A percentile compares a stretch with the other conserved stretches of the same genome.
These are phyloP conservation scores for Populus simonii DNA, from an alignment of 345 rosid species.

Conservation along the genomic window DNA sequence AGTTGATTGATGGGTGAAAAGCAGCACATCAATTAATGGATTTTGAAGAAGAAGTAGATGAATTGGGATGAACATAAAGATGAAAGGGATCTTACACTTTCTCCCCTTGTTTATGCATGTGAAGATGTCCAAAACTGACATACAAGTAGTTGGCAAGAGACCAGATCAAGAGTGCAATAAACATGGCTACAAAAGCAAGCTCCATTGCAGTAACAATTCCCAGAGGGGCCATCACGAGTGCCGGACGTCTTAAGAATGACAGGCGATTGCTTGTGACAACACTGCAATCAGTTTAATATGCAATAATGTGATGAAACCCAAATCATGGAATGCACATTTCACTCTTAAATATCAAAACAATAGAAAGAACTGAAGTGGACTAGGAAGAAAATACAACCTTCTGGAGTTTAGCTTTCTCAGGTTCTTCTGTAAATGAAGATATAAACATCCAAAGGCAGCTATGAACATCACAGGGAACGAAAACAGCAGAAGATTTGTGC, in stretches of 20 bases:
- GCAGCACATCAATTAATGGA: not conserved
- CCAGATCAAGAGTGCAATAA: constrained; percentile 53
- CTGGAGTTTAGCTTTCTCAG: constrained; percentile 15
- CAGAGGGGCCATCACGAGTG: constrained; percentile 55
- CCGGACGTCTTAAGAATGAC: constrained; percentile 26
- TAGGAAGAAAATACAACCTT: constrained; percentile 15
- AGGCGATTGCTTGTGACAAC: not conserved
- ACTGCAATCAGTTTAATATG: not conserved
- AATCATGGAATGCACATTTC: not conserved
- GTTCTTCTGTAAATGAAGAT: constrained; percentile 52
- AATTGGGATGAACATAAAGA: not conserved
- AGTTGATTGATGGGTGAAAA: not conserved
- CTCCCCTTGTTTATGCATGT: constrained; percentile 28
- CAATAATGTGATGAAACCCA: not conserved
- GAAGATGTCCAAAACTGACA: constrained; percentile 48
- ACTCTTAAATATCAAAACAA: not conserved
- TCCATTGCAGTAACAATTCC: constrained; percentile 57
- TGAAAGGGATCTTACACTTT: constrained; percentile 30
- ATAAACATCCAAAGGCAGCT: constrained; percentile 52
- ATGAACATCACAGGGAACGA: constrained; percentile 60
- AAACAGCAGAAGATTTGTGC: constrained; percentile 54
- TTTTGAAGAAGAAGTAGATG: not conserved
- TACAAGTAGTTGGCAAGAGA: constrained; percentile 50
- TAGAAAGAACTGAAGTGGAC: not conserved
- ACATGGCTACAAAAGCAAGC: constrained; percentile 46